phyloP scores from a whole-genome alignment of 202 grass and related monocot species.

The Schoenoplectus triqueter region DNA sequence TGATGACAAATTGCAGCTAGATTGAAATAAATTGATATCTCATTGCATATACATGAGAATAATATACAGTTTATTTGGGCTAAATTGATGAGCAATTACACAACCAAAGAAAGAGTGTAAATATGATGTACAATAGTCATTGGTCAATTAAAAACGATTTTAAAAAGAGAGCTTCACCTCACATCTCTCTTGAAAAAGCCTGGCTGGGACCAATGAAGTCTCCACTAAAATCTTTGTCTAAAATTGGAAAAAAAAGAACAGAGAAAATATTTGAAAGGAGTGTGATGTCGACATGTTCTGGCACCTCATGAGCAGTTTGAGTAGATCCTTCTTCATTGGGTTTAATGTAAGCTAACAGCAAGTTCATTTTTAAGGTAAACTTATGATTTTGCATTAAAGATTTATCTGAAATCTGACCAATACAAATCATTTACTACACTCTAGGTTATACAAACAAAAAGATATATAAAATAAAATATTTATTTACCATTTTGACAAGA shows the following conservation, averaged over 20 bases:
- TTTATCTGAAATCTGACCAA: conserved; percentile 34
- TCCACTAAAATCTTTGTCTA: conserved; percentile 89
- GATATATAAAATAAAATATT: too few species aligned
- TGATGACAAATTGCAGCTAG: background rate
- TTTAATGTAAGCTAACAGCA: background rate
- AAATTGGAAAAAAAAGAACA: too few species aligned
- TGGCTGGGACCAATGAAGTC: conserved; percentile 55
- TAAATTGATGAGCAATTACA: conserved; percentile 9
- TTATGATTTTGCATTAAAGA: background rate
- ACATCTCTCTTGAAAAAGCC: conserved; percentile 95
- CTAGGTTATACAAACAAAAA: background rate
- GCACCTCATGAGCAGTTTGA: background rate
- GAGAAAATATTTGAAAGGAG: conserved; percentile 22
- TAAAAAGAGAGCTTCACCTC: conserved; percentile 67
- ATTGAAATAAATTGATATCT: conserved; percentile 9
- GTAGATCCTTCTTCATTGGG: background rate
- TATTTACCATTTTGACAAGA: conserved; percentile 99
- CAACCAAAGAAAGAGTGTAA: background rate
- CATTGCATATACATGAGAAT: background rate
- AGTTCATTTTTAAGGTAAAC: conserved; percentile 14
- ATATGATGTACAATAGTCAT: background rate
- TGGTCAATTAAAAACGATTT: conserved; percentile 5
- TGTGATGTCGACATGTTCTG: background rate
- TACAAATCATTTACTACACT: background rate
- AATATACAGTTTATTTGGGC: background rate